These are phyloP conservation scores for Fusarium sp. DNA, from an alignment of 2,329 filamentous ascomycete species.

Conservation along the genomic window DNA sequence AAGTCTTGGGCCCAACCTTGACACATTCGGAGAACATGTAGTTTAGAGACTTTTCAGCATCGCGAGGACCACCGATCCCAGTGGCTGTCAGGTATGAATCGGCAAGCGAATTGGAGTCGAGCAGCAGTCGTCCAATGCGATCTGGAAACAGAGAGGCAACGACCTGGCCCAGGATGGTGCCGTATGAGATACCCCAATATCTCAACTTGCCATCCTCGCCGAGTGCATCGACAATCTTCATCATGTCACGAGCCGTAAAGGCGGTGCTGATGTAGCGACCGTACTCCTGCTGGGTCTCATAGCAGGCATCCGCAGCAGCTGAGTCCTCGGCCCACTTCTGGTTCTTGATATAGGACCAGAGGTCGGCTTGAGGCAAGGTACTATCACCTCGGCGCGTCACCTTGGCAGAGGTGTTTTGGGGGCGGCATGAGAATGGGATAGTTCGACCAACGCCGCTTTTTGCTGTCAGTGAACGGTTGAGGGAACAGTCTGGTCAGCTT, in stretches of 20 bases:
- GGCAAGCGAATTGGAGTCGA: slow-evolving; percentile 36
- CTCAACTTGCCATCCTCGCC: slow-evolving; percentile 49
- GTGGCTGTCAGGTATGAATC: slow-evolving; percentile 21
- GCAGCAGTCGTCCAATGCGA: slow-evolving; percentile 35
- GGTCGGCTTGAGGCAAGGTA: slow-evolving; percentile 8
- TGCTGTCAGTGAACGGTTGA: not conserved
- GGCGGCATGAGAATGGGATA: slow-evolving; percentile 29
- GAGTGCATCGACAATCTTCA: slow-evolving; percentile 54
- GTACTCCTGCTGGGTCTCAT: slow-evolving; percentile 36
- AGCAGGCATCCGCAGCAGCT: slow-evolving; percentile 37
- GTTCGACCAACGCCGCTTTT: slow-evolving; percentile 31
- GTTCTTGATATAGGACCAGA: slow-evolving; percentile 20
- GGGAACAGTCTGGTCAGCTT: not conserved
- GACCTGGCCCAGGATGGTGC: slow-evolving; percentile 37
- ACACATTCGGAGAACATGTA: slow-evolving; percentile 32
- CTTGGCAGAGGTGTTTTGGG: not conserved
- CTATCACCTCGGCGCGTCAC: slow-evolving; percentile 10
- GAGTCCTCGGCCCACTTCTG: slow-evolving; percentile 7
- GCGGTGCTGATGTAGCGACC: slow-evolving; percentile 49
- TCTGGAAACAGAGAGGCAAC: slow-evolving; percentile 41
- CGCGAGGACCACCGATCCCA: slow-evolving; percentile 18
- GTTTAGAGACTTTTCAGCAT: slow-evolving; percentile 22
- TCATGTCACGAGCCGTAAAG: slow-evolving; percentile 54
- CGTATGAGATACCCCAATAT: slow-evolving; percentile 50
- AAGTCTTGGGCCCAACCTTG: slow-evolving; percentile 19